Conservation (phyloP, 331 rosid species). For the Cydonia oblonga region DNA sequence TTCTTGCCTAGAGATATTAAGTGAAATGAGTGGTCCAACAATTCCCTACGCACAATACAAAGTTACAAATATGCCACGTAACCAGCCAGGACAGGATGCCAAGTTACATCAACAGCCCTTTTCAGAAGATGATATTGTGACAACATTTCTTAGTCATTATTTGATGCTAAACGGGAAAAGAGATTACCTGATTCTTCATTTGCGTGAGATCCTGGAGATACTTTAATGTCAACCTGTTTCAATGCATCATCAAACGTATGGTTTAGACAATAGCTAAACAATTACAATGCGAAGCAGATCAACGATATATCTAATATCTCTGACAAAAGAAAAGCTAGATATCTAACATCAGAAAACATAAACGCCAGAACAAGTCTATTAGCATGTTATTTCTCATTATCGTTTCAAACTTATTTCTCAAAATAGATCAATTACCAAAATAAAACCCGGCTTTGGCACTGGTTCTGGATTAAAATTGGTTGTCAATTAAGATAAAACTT, state of each 20-base stretch:
- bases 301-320: background rate
- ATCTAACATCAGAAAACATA: too few relatives aligned
- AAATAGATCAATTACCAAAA: background rate
- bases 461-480: background rate
- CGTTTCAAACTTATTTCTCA: background rate
- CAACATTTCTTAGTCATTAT: background rate
- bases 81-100: too few relatives aligned
- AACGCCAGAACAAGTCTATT: background rate
- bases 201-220: slow-evolving; percentile 94
- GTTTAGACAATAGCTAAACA: slow-evolving; percentile 10
- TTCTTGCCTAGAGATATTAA: background rate
- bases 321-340: too few relatives aligned
- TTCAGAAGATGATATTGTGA: background rate
- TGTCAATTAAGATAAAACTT: background rate
- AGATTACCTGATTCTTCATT: slow-evolving; percentile 72
- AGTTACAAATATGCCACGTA: background rate
- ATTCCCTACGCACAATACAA: background rate
- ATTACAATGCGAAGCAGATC: background rate
- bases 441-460: background rate
- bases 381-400: background rate
- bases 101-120: background rate
- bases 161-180: background rate
- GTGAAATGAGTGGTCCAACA: background rate
- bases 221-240: slow-evolving; percentile 89
- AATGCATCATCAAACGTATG: slow-evolving; percentile 12